Evolutionary conservation across 257 asterid genomes (phyloP).

Genomic region (Scutellaria galericulata): DNA sequence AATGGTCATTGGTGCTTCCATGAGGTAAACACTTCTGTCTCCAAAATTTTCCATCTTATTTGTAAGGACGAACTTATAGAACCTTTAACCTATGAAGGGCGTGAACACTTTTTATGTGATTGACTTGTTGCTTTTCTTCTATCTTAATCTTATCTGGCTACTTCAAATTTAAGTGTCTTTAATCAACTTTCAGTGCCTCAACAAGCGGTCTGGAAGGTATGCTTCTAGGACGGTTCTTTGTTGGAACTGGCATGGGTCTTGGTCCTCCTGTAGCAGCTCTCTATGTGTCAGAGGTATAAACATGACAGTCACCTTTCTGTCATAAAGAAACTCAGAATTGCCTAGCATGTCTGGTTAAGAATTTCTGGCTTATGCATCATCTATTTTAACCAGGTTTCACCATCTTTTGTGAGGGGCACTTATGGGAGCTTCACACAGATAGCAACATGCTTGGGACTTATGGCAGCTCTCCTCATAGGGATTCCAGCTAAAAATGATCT

Average conservation of each 20-base stretch:
- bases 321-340: background rate
- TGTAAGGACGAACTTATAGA: background rate
- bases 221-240: constrained; percentile 92
- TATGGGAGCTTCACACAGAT: constrained; percentile 91
- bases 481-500: constrained; percentile 75
- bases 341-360: constrained; percentile 19
- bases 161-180: constrained; percentile 18
- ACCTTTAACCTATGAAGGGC: constrained; percentile 10
- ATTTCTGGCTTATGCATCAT: constrained; percentile 33
- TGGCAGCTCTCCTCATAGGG: constrained; percentile 75
- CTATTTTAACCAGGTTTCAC: constrained; percentile 73
- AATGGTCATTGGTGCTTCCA: constrained; percentile 80
- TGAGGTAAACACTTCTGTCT: constrained; percentile 55
- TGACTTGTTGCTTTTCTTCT: background rate
- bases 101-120: background rate
- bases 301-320: background rate
- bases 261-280: constrained; percentile 97
- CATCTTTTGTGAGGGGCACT: constrained; percentile 91
- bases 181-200: constrained; percentile 61
- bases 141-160: constrained; percentile 14
- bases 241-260: constrained; percentile 93
- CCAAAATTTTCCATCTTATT: constrained; percentile 16
- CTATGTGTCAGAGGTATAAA: constrained; percentile 84
- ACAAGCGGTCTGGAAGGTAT: constrained; percentile 76
- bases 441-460: constrained; percentile 86